These are phyloP conservation scores for Coemansia sp. DNA, from an alignment of 371 early-diverging fungal genomes.

Conservation along the genomic window DNA sequence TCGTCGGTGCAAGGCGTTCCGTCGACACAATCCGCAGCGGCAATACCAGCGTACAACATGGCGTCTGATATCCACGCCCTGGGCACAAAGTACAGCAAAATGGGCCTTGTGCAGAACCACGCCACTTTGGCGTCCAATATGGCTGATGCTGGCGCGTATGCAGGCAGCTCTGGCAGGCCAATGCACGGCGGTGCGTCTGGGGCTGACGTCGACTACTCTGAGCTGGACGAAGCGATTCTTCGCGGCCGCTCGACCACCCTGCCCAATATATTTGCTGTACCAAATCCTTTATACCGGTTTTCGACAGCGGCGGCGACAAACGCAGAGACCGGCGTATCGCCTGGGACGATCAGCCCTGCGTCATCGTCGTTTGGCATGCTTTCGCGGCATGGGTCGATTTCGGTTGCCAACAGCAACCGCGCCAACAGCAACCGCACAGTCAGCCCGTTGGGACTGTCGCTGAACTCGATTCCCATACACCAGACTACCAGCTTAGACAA, in stretches of 20 bases:
- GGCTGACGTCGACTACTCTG: slow-evolving; percentile 34
- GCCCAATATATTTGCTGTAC: slow-evolving; percentile 37
- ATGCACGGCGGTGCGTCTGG: background rate
- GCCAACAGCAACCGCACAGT: slow-evolving; percentile 34
- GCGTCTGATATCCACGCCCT: slow-evolving; percentile 20
- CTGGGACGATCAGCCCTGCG: slow-evolving; percentile 32
- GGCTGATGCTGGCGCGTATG: background rate
- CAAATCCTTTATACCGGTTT: slow-evolving; percentile 30
- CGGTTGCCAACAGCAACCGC: slow-evolving; percentile 21
- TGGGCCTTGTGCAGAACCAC: slow-evolving; percentile 12
- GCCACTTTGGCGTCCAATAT: background rate
- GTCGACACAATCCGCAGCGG: slow-evolving; percentile 8
- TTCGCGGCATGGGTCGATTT: slow-evolving; percentile 42
- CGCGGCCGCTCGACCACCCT: slow-evolving; percentile 47
- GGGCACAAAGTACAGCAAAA: slow-evolving; percentile 19
- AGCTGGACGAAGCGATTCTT: slow-evolving; percentile 46
- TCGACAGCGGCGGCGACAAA: slow-evolving; percentile 8
- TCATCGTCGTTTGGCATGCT: slow-evolving; percentile 38
- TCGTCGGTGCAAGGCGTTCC: slow-evolving; percentile 37
- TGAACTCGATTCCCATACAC: slow-evolving; percentile 34
- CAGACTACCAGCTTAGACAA: slow-evolving; percentile 44
- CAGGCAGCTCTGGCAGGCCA: background rate
- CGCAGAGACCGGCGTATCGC: slow-evolving; percentile 9
- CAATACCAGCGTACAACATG: background rate
- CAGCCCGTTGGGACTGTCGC: slow-evolving; percentile 40